Conservation (phyloP, 331 rosid species). For the Telfairia occidentalis region DNA sequence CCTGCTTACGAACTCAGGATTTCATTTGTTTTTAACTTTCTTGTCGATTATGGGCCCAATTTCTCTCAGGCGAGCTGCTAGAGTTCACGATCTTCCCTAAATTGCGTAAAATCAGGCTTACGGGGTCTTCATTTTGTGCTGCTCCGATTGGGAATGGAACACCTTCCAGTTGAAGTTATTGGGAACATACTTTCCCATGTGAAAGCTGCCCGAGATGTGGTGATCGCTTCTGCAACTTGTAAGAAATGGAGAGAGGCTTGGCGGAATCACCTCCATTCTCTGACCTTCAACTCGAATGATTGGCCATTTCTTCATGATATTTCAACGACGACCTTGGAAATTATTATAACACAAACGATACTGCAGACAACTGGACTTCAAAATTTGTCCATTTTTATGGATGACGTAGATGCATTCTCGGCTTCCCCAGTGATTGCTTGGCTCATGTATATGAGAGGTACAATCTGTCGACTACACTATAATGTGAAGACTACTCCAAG, state of each 20-base stretch:
- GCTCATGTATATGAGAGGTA: constrained; percentile 36
- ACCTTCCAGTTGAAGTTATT: constrained; percentile 35
- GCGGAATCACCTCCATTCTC: constrained; percentile 27
- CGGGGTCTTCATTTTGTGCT: background rate
- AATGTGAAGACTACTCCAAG: constrained; percentile 30
- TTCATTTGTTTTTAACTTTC: background rate
- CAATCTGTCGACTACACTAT: constrained; percentile 23
- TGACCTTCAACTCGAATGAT: constrained; percentile 30
- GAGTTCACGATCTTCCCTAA: background rate
- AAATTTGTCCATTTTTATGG: constrained; percentile 27
- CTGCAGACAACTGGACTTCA: constrained; percentile 30
- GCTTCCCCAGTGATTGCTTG: constrained; percentile 36
- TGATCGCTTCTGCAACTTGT: constrained; percentile 27
- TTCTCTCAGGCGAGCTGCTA: background rate
- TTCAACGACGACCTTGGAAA: constrained; percentile 24
- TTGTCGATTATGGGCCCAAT: background rate
- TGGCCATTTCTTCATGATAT: constrained; percentile 24
- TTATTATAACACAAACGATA: constrained; percentile 35
- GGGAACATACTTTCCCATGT: constrained; percentile 32
- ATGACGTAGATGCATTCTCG: constrained; percentile 26
- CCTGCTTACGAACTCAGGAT: background rate
- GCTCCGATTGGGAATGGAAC: constrained; percentile 21
- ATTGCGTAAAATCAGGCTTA: background rate
- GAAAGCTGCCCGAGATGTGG: constrained; percentile 29
- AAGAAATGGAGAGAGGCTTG: constrained; percentile 37